A percentile compares a stretch with the other conserved stretches of the same genome.
phyloP scores from a whole-genome alignment of 2,329 filamentous ascomycete species.

The Monilinia aucupariae region DNA sequence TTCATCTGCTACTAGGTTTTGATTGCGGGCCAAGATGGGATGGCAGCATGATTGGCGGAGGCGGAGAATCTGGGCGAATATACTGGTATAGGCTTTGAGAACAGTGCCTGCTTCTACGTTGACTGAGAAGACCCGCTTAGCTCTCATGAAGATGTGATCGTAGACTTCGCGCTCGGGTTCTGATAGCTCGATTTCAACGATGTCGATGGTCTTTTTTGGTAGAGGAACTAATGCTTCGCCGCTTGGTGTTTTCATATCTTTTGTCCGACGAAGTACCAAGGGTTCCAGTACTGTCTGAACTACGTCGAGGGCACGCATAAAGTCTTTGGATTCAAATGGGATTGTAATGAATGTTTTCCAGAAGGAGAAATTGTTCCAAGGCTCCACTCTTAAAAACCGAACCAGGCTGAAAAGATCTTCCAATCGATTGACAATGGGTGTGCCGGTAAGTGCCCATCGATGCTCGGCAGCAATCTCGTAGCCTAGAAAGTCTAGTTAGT shows the following conservation, averaged over 20 bases:
- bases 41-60: slow-evolving; percentile 93
- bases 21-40: slow-evolving; percentile 81
- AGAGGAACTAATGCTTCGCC: slow-evolving; percentile 77
- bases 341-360: slow-evolving; percentile 99
- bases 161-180: slow-evolving; percentile 85
- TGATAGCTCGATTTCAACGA: slow-evolving; percentile 82
- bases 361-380: slow-evolving; percentile 98
- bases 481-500: slow-evolving; percentile 3
- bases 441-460: slow-evolving; percentile 90
- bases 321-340: slow-evolving; percentile 93
- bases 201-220: slow-evolving; percentile 73
- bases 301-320: slow-evolving; percentile 87
- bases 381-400: slow-evolving; percentile 86
- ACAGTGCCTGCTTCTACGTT: slow-evolving; percentile 90
- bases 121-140: slow-evolving; percentile 75
- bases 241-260: slow-evolving; percentile 94
- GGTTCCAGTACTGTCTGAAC: slow-evolving; percentile 96
- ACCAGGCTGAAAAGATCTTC: slow-evolving; percentile 94
- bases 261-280: slow-evolving; percentile 88
- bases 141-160: slow-evolving; percentile 78
- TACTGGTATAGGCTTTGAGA: slow-evolving; percentile 92
- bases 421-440: slow-evolving; percentile 91
- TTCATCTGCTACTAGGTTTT: slow-evolving; percentile 79
- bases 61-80: slow-evolving; percentile 92
- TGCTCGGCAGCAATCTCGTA: slow-evolving; percentile 82